Base-by-base conservation (phyloP, 2,329 filamentous ascomycete genomes). In the Hymenoscyphus fructigenus region DNA sequence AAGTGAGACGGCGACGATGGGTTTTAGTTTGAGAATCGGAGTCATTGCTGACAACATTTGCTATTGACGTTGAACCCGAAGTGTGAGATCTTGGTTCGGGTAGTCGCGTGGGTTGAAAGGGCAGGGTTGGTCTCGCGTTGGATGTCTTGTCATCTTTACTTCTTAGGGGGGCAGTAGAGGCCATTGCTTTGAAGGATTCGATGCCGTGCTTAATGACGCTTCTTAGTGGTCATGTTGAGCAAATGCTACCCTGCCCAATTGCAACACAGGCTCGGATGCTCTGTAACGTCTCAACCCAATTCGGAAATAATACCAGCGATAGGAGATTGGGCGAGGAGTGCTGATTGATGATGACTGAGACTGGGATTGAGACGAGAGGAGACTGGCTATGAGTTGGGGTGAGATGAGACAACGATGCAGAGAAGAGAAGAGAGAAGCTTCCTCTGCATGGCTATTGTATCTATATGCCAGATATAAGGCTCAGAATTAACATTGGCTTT, bases 1-100 rank as follows among this genome's bases (percentile, higher is more conserved):
- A 53, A 12, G 47, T 53, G 23, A 53, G 47, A 47, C 64, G 68
- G 23, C 70, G 70, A 53, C 68, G 70, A 60, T 68, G 67, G 5
- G 69, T 32, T 53, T 63, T 65, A 7, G 66, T 67, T 34, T 60
- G 47, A 58, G 57, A 20, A 26, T 36, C 44, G 29, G 44, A 50
- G 23, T 14, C 10, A 56, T 38, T 53, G 28, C 32, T 60, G 50
- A 28, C 38, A 6, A 57, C 47, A 28, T 58, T 53, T 53, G 47
- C n/a, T 56, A 32, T n/a, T 60, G 59, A 59, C 15, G 47, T 55
- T 59, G 59, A 59, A 28, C 28, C 28, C 1, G 29, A 26, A 10
- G 34, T 15, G 36, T 60, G 38, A 32, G 44, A 29, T 50, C 44
- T 60, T 60, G 59, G 59, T 7, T 47, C 38, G 38, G 38, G 17